A percentile compares a stretch with the other conserved stretches of the same genome.
Conservation (phyloP, 2,329 filamentous ascomycete species). For the Fusarium xyrophilum region DNA sequence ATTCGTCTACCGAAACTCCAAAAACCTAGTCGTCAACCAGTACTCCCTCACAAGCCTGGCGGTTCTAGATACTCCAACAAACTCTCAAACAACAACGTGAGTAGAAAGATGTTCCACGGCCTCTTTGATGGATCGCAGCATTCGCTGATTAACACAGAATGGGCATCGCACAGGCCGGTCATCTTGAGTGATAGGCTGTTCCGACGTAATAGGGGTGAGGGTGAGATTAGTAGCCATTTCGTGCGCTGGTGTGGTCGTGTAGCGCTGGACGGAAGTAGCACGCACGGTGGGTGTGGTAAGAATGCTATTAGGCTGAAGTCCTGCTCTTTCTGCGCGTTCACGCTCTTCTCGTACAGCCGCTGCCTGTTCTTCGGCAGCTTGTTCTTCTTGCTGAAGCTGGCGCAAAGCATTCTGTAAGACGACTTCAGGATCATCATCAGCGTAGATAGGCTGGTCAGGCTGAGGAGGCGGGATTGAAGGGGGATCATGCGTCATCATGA, state of each 20-base stretch:
- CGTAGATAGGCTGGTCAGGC: conserved; percentile 51
- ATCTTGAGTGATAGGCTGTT: conserved; percentile 53
- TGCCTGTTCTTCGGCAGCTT: conserved; percentile 64
- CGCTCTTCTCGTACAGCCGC: conserved; percentile 61
- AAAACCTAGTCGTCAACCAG: background rate
- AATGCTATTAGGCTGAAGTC: conserved; percentile 42
- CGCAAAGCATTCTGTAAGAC: conserved; percentile 66
- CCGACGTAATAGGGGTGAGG: conserved; percentile 62
- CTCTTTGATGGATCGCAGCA: conserved; percentile 67
- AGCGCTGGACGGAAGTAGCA: conserved; percentile 45
- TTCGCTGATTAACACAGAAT: conserved; percentile 67
- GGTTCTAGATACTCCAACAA: background rate
- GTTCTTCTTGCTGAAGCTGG: conserved; percentile 65
- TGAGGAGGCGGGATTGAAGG: conserved; percentile 43
- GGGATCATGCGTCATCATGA: conserved; percentile 38
- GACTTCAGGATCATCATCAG: conserved; percentile 63
- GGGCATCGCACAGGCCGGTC: conserved; percentile 64
- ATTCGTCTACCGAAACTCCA: conserved; percentile 23
- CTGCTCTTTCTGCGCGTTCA: conserved; percentile 55
- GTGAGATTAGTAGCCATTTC: conserved; percentile 54
- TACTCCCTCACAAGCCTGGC: background rate
- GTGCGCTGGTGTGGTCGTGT: conserved; percentile 45
- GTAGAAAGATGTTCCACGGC: conserved; percentile 69
- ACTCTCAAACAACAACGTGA: conserved; percentile 59
- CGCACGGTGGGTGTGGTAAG: conserved; percentile 44